These are phyloP conservation scores for Hordeum vulgare DNA, from an alignment of 176 grass and related monocot species.

Conservation along the genomic window MorexV3_pseudomolecules_assembly NC_058524.1:616275468-616275967, in stretches of 20 bases:
- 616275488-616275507: background rate
- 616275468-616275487: background rate
- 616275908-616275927: too few relatives aligned
- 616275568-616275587: constrained; percentile 1
- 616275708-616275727: constrained; percentile 25
- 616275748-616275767: constrained; percentile 34
- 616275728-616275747: constrained; percentile 26
- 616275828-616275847: background rate
- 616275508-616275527: background rate
- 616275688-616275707: background rate
- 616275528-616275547: background rate
- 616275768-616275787: constrained; percentile 5
- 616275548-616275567: background rate
- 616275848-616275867: background rate
- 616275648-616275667: background rate
- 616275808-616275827: background rate
- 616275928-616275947: too few relatives aligned
- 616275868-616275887: background rate
- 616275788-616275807: background rate
- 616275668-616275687: constrained; percentile 12
- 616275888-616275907: background rate
- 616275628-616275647: background rate
- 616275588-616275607: constrained; percentile 23
- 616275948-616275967: too few relatives aligned
- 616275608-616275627: background rate